Evolutionary conservation across 2,329 filamentous ascomycete genomes (phyloP), one percentile per base, ranked within the genome.

Genomic region (Pestalotiopsis fici): DNA sequence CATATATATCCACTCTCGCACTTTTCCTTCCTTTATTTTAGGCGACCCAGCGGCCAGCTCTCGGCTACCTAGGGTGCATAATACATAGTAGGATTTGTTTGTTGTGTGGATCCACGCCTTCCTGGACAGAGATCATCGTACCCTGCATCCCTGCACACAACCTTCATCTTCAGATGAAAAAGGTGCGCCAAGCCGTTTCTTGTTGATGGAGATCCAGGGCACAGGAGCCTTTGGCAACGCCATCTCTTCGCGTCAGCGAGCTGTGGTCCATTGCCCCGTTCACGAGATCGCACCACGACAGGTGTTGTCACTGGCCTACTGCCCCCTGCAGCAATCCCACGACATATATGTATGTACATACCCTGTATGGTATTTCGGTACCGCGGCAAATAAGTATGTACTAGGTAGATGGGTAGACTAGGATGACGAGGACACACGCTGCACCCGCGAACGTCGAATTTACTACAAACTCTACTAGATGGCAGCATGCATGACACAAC

Each of bases 81-180:
- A n/a, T n/a, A n/a, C n/a, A n/a, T n/a, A n/a, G 28, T 31, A 18
- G 31, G 23, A 15, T 61, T 61, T 15, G 39, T n/a, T 50, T n/a
- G 35, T 28, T n/a, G 47, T 43, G 39, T 28, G 28, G 63, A 64
- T 56, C 61, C 61, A 55, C 61, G 61, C n/a, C 25, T 25, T 54
- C 43, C 61, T 35, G 21, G 43, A 23, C 37, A 43, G 12, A 54
- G 63, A 65, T 65, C 63, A 21, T 31, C 18, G 7, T 13, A 25
- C 50, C 54, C 43, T 47, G 31, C 31, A 39, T 55, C 43, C 50
- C 31, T 31, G 39, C 31, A 25, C 39, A 55, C 31, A 23, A 18
- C 28, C 23, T 31, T 61, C 11, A 37, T 35, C 50, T 65, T 65
- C 63, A 65, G 63, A 65, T 65, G 63, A 65, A 31, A 65, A 59